Percentiles rank a stretch among this genome's conserved stretches.
phyloP scores from a whole-genome alignment of 1,284 basidiomycete genomes.

The Papiliotrema nemorosa region DNA sequence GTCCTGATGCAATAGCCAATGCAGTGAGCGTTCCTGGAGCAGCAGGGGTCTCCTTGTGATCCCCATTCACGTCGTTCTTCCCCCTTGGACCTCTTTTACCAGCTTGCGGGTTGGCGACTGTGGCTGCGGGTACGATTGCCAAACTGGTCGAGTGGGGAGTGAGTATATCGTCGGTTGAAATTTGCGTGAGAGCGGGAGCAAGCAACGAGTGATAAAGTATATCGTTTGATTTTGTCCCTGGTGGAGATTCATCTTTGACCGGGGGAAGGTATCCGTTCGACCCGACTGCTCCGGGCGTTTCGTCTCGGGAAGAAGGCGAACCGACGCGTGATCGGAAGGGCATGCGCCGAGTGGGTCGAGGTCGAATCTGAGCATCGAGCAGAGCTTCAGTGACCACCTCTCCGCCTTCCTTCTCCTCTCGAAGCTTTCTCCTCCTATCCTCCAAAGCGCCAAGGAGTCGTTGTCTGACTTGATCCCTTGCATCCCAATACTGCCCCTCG shows the following conservation, averaged over 20 bases:
- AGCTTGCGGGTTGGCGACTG: conserved; percentile 1
- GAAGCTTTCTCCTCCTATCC: conserved; percentile 51
- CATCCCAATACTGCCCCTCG: conserved; percentile 52
- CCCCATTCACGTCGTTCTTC: conserved; percentile 19
- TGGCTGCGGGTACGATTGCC: conserved; percentile 33
- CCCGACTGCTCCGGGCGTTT: too few species aligned
- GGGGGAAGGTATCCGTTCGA: conserved; percentile 2
- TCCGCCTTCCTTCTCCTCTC: conserved; percentile 55
- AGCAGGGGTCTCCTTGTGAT: conserved; percentile 23
- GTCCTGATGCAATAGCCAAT: conserved; percentile 35
- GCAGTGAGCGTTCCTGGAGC: conserved; percentile 40
- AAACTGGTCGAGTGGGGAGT: conserved; percentile 41
- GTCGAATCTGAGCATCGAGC: conserved; percentile 40
- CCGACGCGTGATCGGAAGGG: conserved; percentile 22
- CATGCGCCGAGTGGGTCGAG: conserved; percentile 33
- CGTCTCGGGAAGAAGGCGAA: conserved; percentile 11
- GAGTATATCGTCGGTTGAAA: conserved; percentile 45
- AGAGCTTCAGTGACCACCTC: conserved; percentile 49
- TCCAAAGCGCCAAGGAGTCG: conserved; percentile 52
- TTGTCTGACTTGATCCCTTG: conserved; percentile 48
- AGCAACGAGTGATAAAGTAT: conserved; percentile 37
- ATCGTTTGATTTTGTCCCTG: conserved; percentile 30
- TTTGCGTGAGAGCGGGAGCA: conserved; percentile 36
- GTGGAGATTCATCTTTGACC: not conserved
- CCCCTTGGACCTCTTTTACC: conserved; percentile 44